Evolutionary conservation across 345 rosid species (phyloP), one percentile per base, ranked within the genome.

Genomic region (Adansonia digitata): DNA sequence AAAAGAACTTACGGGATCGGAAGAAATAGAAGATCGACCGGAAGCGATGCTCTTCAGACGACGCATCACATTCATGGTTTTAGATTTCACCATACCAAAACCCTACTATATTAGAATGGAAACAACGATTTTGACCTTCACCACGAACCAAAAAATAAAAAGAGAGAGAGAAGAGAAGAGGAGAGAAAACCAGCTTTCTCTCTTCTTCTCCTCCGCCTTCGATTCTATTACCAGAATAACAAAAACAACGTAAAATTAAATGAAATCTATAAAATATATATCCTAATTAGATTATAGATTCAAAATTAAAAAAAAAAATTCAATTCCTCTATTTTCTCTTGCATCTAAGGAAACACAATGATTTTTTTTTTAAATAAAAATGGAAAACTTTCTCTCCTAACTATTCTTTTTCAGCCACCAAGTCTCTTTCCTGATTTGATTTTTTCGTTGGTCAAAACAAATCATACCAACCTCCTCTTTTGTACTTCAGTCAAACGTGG

Each of bases 21-120:
- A 96, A 35, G 98, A 91, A 26, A 86, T 42, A 14, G 94, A 96
- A 69, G 86, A 79, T 17, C 97, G 98, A 60, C 97, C 97, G 31
- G 99, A 96, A 39, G 99, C 97, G 71, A 96, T 86, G 92, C 97
- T 92, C 86, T 92, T 93, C 72, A 96, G 88, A 45, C 98, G 88
- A 55, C 97, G 98, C 89, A 96, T 84, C 84, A 96, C 90, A 85
- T 89, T 89, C 97, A 93, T 96, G 78, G 74, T 83, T 34, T 78
- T 72, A 43, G 15, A 15, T 22, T 74, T 52, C 26, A 9, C 71
- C 45, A 17, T 76, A 57, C 45, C 70, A 49, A 68, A 81, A 77
- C 81, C 85, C 83, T 74, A 76, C 75, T 35, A 29, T 66, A 69
- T 5, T 68, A 39, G 66, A 39, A 29, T 2, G 26, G 2, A 66